Conservation (phyloP, 2,329 filamentous ascomycete genomes). For the Epichloe hybrida region DNA sequence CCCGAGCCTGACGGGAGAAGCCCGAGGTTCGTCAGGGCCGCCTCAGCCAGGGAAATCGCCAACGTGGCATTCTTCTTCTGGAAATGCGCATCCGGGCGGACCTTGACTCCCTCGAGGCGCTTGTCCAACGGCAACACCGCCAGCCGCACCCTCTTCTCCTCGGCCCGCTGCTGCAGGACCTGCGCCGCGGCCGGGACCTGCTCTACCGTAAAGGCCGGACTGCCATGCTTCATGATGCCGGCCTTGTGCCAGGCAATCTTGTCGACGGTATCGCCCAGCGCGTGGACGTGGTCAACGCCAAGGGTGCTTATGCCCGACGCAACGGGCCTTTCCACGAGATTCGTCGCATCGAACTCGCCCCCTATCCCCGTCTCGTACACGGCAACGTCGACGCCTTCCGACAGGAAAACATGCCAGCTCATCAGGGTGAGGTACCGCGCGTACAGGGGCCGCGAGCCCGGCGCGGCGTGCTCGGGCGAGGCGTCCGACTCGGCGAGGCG, state of each 20-base stretch:
- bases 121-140: slow-evolving; percentile 32
- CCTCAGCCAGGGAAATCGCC: slow-evolving; percentile 38
- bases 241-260: slow-evolving; percentile 65
- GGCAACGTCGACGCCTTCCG: slow-evolving; percentile 46
- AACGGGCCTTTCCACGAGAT: slow-evolving; percentile 44
- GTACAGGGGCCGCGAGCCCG: slow-evolving; percentile 38
- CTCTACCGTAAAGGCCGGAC: slow-evolving; percentile 42
- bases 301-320: slow-evolving; percentile 51
- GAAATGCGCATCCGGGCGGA: slow-evolving; percentile 40
- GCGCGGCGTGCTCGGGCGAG: slow-evolving; percentile 20
- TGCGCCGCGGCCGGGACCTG: slow-evolving; percentile 32
- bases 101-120: slow-evolving; percentile 30
- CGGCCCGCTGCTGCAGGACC: slow-evolving; percentile 36
- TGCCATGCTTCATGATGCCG: slow-evolving; percentile 51
- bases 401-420: slow-evolving; percentile 52
- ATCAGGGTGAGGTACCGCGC: slow-evolving; percentile 52
- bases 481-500: slow-evolving; percentile 27
- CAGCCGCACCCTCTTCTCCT: slow-evolving; percentile 36
- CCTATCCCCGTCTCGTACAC: slow-evolving; percentile 57
- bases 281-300: slow-evolving; percentile 54
- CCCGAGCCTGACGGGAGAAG: slow-evolving; percentile 14
- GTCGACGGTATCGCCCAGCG: slow-evolving; percentile 49
- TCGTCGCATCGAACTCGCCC: slow-evolving; percentile 59
- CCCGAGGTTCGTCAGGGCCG: slow-evolving; percentile 32
- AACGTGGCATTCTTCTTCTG: slow-evolving; percentile 46